Conservation (phyloP, 495 filamentous ascomycete species). For the Copromyces sp. region DNA sequence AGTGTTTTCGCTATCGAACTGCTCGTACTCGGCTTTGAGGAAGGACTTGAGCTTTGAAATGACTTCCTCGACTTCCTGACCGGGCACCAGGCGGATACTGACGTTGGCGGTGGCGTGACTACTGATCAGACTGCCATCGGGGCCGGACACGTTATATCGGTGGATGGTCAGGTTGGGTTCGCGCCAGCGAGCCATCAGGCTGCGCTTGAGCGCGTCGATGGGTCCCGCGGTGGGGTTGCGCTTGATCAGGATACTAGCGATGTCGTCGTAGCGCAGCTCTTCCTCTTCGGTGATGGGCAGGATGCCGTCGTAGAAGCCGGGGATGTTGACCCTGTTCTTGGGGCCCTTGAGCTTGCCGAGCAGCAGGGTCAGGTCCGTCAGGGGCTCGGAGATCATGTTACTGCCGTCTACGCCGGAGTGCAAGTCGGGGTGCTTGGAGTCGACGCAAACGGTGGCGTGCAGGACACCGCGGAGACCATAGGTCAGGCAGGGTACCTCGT, state of each 20-base stretch:
- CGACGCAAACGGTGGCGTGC: conserved; percentile 79
- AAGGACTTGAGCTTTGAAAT: conserved; percentile 54
- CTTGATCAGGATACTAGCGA: conserved; percentile 61
- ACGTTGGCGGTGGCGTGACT: conserved; percentile 74
- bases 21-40: conserved; percentile 58
- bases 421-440: conserved; percentile 77
- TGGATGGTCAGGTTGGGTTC: conserved; percentile 91
- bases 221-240: conserved; percentile 58
- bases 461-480: conserved; percentile 93
- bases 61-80: conserved; percentile 73
- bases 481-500: conserved; percentile 87
- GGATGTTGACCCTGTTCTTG: conserved; percentile 52
- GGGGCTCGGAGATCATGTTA: conserved; percentile 72
- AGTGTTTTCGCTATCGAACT: conserved; percentile 66
- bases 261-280: conserved; percentile 71
- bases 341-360: conserved; percentile 66
- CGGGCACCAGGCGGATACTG: conserved; percentile 85
- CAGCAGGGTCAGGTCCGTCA: conserved; percentile 79
- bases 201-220: conserved; percentile 56
- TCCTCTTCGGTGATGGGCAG: conserved; percentile 66
- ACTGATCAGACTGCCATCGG: conserved; percentile 80
- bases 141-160: conserved; percentile 79
- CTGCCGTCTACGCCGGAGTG: conserved; percentile 95
- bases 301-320: conserved; percentile 77
- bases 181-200: conserved; percentile 89